Base-by-base conservation (phyloP, 345 rosid species). In the Eutrema japonicum region DNA sequence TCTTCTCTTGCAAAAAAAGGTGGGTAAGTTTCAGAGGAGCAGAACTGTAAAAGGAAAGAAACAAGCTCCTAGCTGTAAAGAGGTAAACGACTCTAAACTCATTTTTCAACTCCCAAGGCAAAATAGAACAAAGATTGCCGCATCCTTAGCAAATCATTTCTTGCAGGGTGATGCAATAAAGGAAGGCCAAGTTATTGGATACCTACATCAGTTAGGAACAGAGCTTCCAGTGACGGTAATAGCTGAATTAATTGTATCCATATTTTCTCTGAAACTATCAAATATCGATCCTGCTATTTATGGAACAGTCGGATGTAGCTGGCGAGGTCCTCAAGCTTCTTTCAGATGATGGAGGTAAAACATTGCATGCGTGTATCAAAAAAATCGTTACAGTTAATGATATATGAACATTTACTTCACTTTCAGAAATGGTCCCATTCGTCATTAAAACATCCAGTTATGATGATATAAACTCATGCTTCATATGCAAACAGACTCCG, bases 131-230 rank as follows among this genome's bases (percentile, higher is more conserved):
- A 49, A n/a, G 50, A 52, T 52, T 10, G 12, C 3, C 30, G 10
- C 36, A 10, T 50, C 10, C 32, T 76, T 14, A 59, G 32, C 36
- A 40, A 14, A 51, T 16, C 57, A 35, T 36, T 47, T 61, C 35
- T 65, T 72, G 59, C 85, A 95, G 99, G 99, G 99, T 77, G 90
- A 83, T 81, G 45, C 71, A 50, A 84, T 95, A 56, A 88, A 83
- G 73, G 96, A 92, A 82, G 99, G 96, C 41, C 97, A 95, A 66
- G 85, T 88, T 12, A 84, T 95, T 72, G 99, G 96, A 78, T 95
- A 85, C 79, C 3, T 94, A 79, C 86, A 88, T 80, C 96, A 88
- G 77, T 79, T 89, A 75, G 93, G 93, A 36, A 85, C 79, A 58
- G 89, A 89, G 66, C 85, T 88, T 74, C 96, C 96, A 27, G 90